Conservation (phyloP, 2,329 filamentous ascomycete species). For the Claviceps sp. region DNA sequence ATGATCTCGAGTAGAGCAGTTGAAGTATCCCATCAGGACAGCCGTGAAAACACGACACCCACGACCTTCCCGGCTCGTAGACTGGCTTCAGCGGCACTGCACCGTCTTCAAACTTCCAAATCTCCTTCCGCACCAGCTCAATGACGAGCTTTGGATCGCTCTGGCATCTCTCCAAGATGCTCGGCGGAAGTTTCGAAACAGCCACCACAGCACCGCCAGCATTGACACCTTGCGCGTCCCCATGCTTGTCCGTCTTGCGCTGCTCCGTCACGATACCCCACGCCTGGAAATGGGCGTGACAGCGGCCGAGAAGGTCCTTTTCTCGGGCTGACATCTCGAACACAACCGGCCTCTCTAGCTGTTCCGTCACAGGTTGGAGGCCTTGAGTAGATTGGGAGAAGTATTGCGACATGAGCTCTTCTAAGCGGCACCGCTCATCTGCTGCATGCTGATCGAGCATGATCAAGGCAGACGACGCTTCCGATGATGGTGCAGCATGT, state of each 20-base stretch:
- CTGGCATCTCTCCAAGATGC: constrained; percentile 64
- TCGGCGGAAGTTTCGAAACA: constrained; percentile 51
- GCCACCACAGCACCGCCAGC: not conserved
- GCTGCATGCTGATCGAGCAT: constrained; percentile 91
- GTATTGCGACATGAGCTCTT: constrained; percentile 49
- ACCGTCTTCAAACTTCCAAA: constrained; percentile 50
- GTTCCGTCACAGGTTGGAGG: constrained; percentile 18
- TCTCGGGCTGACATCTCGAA: constrained; percentile 57
- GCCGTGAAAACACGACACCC: constrained; percentile 49
- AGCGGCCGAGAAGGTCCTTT: constrained; percentile 37
- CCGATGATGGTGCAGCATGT: not conserved
- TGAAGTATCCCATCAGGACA: constrained; percentile 69
- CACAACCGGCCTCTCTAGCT: constrained; percentile 38
- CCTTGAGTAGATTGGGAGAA: constrained; percentile 19
- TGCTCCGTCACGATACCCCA: constrained; percentile 65
- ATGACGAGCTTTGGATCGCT: constrained; percentile 58
- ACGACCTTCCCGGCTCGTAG: constrained; percentile 20
- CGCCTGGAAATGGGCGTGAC: constrained; percentile 42
- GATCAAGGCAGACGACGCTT: constrained; percentile 43
- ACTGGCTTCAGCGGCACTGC: constrained; percentile 7
- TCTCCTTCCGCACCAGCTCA: constrained; percentile 60
- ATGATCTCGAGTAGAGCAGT: constrained; percentile 61
- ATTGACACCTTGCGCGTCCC: constrained; percentile 20
- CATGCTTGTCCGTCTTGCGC: constrained; percentile 17
- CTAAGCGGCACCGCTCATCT: constrained; percentile 75